A percentile compares a stretch with the other conserved stretches of the same genome.
These are phyloP conservation scores for Backusella tarrabulga DNA, from an alignment of 192 early-diverging fungal genomes.

Conservation along the genomic window DNA sequence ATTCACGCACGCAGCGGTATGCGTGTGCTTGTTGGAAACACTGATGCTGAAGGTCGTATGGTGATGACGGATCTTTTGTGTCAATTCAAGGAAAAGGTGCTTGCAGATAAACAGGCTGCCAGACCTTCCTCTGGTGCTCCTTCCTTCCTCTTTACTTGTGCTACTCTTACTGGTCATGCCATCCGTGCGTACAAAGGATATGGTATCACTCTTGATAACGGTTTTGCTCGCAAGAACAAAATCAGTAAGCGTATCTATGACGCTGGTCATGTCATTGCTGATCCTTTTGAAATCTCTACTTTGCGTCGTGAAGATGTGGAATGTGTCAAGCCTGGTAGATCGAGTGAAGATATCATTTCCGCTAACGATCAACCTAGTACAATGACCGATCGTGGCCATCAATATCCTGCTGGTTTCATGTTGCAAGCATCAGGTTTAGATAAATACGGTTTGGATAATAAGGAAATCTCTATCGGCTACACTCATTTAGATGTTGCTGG, in stretches of 20 bases:
- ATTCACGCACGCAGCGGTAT: slow-evolving; percentile 73
- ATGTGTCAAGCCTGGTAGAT: slow-evolving; percentile 58
- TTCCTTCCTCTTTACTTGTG: slow-evolving; percentile 71
- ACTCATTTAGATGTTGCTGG: slow-evolving; percentile 88
- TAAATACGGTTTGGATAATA: slow-evolving; percentile 64
- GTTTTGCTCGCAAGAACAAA: slow-evolving; percentile 61
- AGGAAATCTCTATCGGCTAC: slow-evolving; percentile 65
- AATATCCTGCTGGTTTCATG: slow-evolving; percentile 86
- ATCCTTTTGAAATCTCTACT: slow-evolving; percentile 81
- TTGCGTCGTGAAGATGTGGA: slow-evolving; percentile 78
- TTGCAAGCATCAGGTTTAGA: slow-evolving; percentile 74
- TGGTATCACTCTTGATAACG: slow-evolving; percentile 75
- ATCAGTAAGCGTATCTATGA: slow-evolving; percentile 61
- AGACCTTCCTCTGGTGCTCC: slow-evolving; percentile 43
- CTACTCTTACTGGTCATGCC: slow-evolving; percentile 86
- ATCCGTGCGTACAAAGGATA: slow-evolving; percentile 77
- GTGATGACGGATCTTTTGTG: slow-evolving; percentile 81
- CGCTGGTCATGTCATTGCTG: slow-evolving; percentile 68
- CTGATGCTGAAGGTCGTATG: slow-evolving; percentile 90
- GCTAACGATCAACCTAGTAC: slow-evolving; percentile 74
- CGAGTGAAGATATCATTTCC: slow-evolving; percentile 82
- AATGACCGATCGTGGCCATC: slow-evolving; percentile 77
- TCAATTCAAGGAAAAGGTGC: slow-evolving; percentile 70
- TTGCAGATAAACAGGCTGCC: slow-evolving; percentile 54
- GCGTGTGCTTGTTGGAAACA: slow-evolving; percentile 80